Percentiles rank a stretch among this genome's conserved stretches.
Evolutionary conservation across 2,329 filamentous ascomycete species (phyloP).

Genomic region (Aspergillus thermomutatus): DNA sequence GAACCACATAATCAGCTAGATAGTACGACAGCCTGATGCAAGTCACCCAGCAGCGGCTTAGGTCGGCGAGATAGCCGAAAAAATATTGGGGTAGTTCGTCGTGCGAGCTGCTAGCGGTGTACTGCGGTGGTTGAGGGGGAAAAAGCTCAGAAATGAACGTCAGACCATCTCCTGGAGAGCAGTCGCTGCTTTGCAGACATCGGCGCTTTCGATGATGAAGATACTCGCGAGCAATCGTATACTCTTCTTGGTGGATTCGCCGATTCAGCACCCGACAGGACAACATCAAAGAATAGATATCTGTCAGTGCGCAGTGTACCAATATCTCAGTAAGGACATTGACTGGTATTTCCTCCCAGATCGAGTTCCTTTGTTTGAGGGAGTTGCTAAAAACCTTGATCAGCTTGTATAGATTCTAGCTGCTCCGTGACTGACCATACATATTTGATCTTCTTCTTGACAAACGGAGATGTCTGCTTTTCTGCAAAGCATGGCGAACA

Average conservation of each 20-base stretch:
- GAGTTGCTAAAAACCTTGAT: not conserved
- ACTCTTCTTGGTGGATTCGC: constrained; percentile 18
- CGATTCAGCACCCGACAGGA: constrained; percentile 19
- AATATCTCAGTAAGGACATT: constrained; percentile 16
- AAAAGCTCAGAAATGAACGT: constrained; percentile 25
- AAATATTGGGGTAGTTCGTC: constrained; percentile 24
- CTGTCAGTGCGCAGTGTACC: constrained; percentile 17
- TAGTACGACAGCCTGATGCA: constrained; percentile 25
- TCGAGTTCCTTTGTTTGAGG: constrained; percentile 5
- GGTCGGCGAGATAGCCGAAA: constrained; percentile 23
- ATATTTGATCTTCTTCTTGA: not conserved
- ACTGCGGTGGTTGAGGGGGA: constrained; percentile 25
- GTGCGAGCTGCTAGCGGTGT: constrained; percentile 9
- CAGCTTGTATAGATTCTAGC: not conserved
- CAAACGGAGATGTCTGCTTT: not conserved
- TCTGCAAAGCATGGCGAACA: constrained; percentile 1
- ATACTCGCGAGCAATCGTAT: constrained; percentile 20
- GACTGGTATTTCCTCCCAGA: constrained; percentile 21
- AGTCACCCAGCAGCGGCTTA: constrained; percentile 24
- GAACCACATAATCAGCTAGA: constrained; percentile 21
- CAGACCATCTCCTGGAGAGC: constrained; percentile 22
- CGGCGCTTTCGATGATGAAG: constrained; percentile 14
- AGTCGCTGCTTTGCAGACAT: not conserved
- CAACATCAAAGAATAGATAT: constrained; percentile 18
- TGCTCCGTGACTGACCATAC: constrained; percentile 1